Percentiles rank a stretch among this genome's conserved stretches.
Conservation (phyloP, 2,329 filamentous ascomycete species). For the Colletotrichum cereale region DNA sequence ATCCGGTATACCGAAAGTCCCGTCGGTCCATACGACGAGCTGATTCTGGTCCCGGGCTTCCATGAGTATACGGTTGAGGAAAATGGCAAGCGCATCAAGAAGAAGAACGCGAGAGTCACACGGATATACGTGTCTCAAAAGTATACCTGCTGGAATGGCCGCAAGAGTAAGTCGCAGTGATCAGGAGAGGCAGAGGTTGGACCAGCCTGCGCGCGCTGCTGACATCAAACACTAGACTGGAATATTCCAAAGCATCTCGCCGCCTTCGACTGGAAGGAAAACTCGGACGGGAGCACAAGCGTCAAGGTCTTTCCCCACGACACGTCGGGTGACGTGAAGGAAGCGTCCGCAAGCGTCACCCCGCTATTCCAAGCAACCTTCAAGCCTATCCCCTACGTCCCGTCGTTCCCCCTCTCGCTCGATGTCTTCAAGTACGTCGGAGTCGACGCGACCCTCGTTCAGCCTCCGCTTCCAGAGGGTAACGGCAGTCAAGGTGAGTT, state of each 20-base stretch:
- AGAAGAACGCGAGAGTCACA: constrained; percentile 59
- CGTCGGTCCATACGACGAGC: constrained; percentile 67
- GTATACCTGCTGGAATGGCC: constrained; percentile 64
- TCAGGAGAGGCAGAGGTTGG: neutral
- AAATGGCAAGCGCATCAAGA: constrained; percentile 48
- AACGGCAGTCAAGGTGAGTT: constrained; percentile 56
- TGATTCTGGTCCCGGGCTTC: constrained; percentile 61
- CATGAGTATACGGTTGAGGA: constrained; percentile 57
- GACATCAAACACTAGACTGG: constrained; percentile 56
- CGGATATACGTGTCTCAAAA: constrained; percentile 68
- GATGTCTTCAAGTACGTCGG: constrained; percentile 55
- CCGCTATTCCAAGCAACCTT: constrained; percentile 63
- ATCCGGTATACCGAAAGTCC: constrained; percentile 64
- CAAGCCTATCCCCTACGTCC: constrained; percentile 55
- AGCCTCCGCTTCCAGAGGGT: constrained; percentile 62
- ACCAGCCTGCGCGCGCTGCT: neutral
- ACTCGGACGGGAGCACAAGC: constrained; percentile 51
- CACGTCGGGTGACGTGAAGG: constrained; percentile 46
- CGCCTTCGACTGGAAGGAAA: constrained; percentile 59
- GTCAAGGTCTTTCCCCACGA: constrained; percentile 62
- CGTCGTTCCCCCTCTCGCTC: constrained; percentile 59
- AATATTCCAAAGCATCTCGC: constrained; percentile 69
- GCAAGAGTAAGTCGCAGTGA: constrained; percentile 55
- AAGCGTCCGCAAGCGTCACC: constrained; percentile 48
- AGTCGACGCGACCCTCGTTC: constrained; percentile 57